Conservation (phyloP, 805 yeast genomes). For the Cyberlindnera japonica region DNA sequence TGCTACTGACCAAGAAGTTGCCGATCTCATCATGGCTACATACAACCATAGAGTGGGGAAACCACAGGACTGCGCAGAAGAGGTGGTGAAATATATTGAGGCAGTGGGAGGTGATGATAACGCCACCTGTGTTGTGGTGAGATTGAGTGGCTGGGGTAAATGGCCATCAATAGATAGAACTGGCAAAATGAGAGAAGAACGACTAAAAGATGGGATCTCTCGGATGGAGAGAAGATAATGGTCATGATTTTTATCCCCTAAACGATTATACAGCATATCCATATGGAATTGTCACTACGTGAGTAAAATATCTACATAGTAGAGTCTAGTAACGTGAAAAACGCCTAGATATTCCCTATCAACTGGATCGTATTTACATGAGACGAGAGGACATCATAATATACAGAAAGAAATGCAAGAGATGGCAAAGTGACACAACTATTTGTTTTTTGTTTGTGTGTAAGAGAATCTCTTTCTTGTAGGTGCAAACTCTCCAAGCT, state of each 20-base stretch:
- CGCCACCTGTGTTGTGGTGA: slow-evolving; percentile 83
- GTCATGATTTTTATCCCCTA: too few species aligned
- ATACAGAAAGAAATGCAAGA: neutral
- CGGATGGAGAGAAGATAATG: slow-evolving; percentile 22
- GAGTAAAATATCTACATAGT: too few species aligned
- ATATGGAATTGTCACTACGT: too few species aligned
- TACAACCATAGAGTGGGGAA: slow-evolving; percentile 44
- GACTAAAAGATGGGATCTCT: slow-evolving; percentile 43
- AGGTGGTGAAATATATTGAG: slow-evolving; percentile 77
- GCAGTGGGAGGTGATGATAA: slow-evolving; percentile 92
- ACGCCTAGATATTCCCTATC: too few species aligned
- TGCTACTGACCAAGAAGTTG: slow-evolving; percentile 85
- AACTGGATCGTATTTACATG: slow-evolving; percentile 2
- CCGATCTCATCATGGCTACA: slow-evolving; percentile 77
- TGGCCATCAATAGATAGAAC: slow-evolving; percentile 88
- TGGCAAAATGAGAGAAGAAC: slow-evolving; percentile 73
- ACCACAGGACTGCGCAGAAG: slow-evolving; percentile 83
- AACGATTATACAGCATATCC: neutral
- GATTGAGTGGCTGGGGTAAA: slow-evolving; percentile 88
- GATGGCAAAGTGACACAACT: too few species aligned
- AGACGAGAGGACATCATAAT: neutral
- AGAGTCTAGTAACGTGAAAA: too few species aligned
- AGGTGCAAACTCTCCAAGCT: slow-evolving; percentile 92
- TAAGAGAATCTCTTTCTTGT: slow-evolving; percentile 86
- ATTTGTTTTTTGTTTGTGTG: slow-evolving; percentile 67